Conservation (phyloP, 108 stramenopile species). For the Skeletonema marinoi region DNA sequence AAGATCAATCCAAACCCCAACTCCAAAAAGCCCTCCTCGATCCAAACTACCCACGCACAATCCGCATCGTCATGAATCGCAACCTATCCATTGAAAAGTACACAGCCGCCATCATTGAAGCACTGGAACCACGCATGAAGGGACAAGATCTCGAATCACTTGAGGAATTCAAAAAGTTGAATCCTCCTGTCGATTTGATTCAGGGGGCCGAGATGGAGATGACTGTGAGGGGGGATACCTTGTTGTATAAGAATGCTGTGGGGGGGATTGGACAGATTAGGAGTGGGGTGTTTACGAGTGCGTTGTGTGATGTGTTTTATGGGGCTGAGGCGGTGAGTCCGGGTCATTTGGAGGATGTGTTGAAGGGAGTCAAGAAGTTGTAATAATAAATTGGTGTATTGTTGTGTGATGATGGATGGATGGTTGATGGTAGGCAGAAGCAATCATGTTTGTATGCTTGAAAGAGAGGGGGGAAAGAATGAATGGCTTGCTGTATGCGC, state of each 20-base stretch:
- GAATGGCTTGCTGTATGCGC: too few relatives aligned
- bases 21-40: constrained; percentile 72
- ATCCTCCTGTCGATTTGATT: constrained; percentile 75
- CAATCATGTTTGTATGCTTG: too few relatives aligned
- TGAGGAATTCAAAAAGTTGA: constrained; percentile 86
- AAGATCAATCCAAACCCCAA: constrained; percentile 44
- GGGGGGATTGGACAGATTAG: constrained; percentile 80
- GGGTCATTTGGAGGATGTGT: constrained; percentile 67
- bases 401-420: too few relatives aligned
- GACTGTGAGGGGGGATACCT: constrained; percentile 85
- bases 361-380: constrained; percentile 70
- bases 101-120: constrained; percentile 85
- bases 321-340: constrained; percentile 79
- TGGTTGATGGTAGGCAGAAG: too few relatives aligned
- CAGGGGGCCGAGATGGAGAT: constrained; percentile 89
- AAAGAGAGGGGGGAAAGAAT: too few relatives aligned
- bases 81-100: constrained; percentile 83
- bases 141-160: constrained; percentile 80
- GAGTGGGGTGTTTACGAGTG: constrained; percentile 72
- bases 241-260: constrained; percentile 80
- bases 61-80: constrained; percentile 90
- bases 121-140: constrained; percentile 83
- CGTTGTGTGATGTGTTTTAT: constrained; percentile 89
- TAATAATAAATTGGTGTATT: constrained; percentile 11
- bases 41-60: constrained; percentile 82